These are phyloP conservation scores for Trichosporon sp. DNA, from an alignment of 1,284 basidiomycete genomes.

Conservation along the genomic window DNA sequence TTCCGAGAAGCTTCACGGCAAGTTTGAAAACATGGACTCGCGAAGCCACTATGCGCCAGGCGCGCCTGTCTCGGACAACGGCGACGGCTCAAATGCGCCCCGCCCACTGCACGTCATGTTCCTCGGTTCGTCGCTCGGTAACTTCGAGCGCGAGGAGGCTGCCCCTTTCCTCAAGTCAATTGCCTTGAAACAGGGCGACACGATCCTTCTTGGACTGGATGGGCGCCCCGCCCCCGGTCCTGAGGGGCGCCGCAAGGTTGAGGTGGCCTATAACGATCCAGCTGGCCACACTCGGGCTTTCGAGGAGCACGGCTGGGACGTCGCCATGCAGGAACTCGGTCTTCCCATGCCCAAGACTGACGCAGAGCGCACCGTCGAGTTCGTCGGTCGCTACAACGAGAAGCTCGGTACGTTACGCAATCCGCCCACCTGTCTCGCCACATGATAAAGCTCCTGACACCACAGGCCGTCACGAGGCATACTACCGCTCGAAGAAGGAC, in stretches of 20 bases:
- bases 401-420: constrained; percentile 55
- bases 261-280: constrained; percentile 72
- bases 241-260: constrained; percentile 41
- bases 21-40: neutral
- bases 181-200: constrained; percentile 61
- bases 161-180: constrained; percentile 70
- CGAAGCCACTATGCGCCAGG: neutral
- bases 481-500: constrained; percentile 62
- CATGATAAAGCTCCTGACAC: neutral
- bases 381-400: constrained; percentile 71
- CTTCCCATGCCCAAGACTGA: constrained; percentile 22
- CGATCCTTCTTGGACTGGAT: constrained; percentile 71
- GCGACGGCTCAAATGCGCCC: neutral
- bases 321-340: constrained; percentile 47
- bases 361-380: constrained; percentile 53
- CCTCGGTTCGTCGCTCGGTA: constrained; percentile 90
- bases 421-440: neutral
- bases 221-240: constrained; percentile 47
- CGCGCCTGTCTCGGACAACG: neutral
- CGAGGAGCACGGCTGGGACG: constrained; percentile 81
- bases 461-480: constrained; percentile 78
- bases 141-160: constrained; percentile 73
- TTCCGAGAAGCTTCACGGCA: neutral
- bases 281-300: constrained; percentile 73
- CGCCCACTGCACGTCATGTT: constrained; percentile 75